A percentile compares a stretch with the other conserved stretches of the same genome.
phyloP scores from a whole-genome alignment of 352 stramenopile species.

The Aphanomyces invadans region DNA sequence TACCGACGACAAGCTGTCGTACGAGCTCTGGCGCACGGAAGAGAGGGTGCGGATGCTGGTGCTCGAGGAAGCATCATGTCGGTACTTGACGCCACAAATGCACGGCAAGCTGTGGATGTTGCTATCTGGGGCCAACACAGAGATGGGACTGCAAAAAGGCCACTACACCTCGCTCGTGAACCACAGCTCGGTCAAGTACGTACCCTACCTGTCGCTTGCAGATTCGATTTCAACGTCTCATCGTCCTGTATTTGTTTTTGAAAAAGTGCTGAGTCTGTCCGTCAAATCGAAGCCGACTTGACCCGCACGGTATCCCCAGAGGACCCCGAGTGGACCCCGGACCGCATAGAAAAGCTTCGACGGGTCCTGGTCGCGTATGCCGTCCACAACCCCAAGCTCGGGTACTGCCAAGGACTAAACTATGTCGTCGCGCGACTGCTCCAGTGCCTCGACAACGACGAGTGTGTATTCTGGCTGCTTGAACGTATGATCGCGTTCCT shows the following conservation, averaged over 20 bases:
- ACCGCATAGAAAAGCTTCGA: slow-evolving; percentile 64
- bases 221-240: too few relatives aligned
- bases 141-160: slow-evolving; percentile 53
- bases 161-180: slow-evolving; percentile 47
- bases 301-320: slow-evolving; percentile 65
- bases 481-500: slow-evolving; percentile 68
- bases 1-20: slow-evolving; percentile 39
- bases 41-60: slow-evolving; percentile 69
- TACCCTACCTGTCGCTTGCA: not conserved
- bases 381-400: slow-evolving; percentile 66
- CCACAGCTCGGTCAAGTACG: slow-evolving; percentile 37
- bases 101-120: slow-evolving; percentile 80
- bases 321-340: slow-evolving; percentile 53
- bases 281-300: slow-evolving; percentile 81
- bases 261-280: slow-evolving; percentile 51
- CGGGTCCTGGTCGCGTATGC: slow-evolving; percentile 80
- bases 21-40: slow-evolving; percentile 75
- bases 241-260: slow-evolving; percentile 2
- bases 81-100: slow-evolving; percentile 48
- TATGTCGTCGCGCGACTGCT: slow-evolving; percentile 76
- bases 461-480: slow-evolving; percentile 79
- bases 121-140: slow-evolving; percentile 52
- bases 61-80: slow-evolving; percentile 46
- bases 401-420: slow-evolving; percentile 85
- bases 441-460: slow-evolving; percentile 50